Base-by-base conservation (phyloP, 208 protist species). In the Acanthamoeba triangularis region DNA sequence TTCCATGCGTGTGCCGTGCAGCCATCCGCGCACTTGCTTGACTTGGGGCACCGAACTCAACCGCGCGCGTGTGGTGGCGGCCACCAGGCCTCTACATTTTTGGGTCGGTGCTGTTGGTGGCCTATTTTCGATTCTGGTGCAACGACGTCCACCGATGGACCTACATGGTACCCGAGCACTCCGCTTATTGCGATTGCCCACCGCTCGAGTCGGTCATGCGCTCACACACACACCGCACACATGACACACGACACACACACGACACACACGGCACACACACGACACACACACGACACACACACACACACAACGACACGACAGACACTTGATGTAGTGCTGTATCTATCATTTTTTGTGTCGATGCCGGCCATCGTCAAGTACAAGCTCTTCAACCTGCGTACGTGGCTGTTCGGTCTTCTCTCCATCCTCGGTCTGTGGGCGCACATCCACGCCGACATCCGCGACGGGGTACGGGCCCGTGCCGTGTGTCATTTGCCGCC, bases 301-400 rank as follows among this genome's bases (percentile, higher is more conserved):
- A n/a, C n/a, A n/a, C n/a, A n/a, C n/a, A n/a, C n/a, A n/a, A n/a
- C n/a, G n/a, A n/a, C n/a, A 44, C 35, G 28, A 33, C 47, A 72
- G 56, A 63, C 59, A 0, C 47, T 91, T 47, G 59, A 91, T 52
- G 37, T 69, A 8, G 0, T 91, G 30, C 84, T 91, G 5, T 91
- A 91, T n/a, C 33, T 91, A 0, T 69, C 84, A 7, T 72, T 91
- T n/a, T 13, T 35, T 20, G 25, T 69, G 4, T 63, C 84, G 25
- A 91, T 91, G 84, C 84, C 84, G 13, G 7, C 30, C 54, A 91
- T 91, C 84, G 84, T 91, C 56, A 69, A 91, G 35, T 91, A 91
- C 84, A 91, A 91, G 56, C 59, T 91, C 54, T 91, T 91, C 84
- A 91, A 91, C 35, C 56, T 91, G 47, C 84, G 84, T 69, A 49